phyloP scores from a whole-genome alignment of 768 basidiomycete species.

The Trametes punicea region DNA sequence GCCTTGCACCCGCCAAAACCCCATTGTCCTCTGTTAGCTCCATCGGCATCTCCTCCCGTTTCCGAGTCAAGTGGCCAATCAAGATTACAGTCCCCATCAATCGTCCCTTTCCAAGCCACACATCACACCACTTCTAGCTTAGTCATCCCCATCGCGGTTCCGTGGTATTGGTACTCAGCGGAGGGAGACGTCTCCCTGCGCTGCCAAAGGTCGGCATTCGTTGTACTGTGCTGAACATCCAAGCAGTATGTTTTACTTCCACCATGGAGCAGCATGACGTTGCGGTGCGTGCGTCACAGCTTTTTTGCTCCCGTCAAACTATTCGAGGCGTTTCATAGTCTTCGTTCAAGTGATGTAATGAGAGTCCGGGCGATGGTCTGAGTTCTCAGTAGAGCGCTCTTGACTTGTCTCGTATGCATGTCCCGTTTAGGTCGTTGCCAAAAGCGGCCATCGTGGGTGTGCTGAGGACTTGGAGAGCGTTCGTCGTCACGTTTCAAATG shows the following conservation, averaged over 20 bases:
- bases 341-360: not conserved
- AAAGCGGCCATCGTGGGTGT: not conserved
- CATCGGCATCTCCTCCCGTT: not conserved
- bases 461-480: not conserved
- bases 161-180: too few species aligned
- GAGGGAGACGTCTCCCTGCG: too few species aligned
- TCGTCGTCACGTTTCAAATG: constrained; percentile 13
- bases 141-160: too few species aligned
- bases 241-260: too few species aligned
- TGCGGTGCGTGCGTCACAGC: not conserved
- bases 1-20: constrained; percentile 6
- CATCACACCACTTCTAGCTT: constrained; percentile 1
- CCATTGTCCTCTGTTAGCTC: constrained; percentile 11
- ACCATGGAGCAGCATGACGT: too few species aligned
- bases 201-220: too few species aligned
- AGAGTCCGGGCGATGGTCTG: not conserved
- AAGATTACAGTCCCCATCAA: constrained; percentile 13
- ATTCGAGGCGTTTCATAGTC: not conserved
- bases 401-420: constrained; percentile 17
- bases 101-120: constrained; percentile 16
- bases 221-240: too few species aligned
- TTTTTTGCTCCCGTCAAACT: not conserved
- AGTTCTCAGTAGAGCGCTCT: not conserved
- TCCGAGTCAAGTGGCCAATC: constrained; percentile 13
- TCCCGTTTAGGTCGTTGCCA: not conserved